phyloP scores from a whole-genome alignment of 2,329 filamentous ascomycete species.

The Cadophora sp. region DNA sequence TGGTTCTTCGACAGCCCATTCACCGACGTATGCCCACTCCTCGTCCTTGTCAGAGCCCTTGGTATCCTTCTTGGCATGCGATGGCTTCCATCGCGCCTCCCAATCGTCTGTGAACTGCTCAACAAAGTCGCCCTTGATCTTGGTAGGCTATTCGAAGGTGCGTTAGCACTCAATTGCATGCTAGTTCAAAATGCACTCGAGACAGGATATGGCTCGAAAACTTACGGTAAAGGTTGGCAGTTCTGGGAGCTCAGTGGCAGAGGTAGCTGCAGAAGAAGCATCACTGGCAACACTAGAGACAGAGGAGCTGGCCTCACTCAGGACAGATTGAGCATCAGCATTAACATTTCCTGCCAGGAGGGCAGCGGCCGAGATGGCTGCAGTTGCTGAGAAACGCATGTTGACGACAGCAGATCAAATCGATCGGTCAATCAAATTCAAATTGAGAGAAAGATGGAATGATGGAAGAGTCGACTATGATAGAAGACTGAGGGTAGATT shows the following conservation, averaged over 20 bases:
- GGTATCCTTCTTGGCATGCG: conserved; percentile 92
- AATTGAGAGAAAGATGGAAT: conserved; percentile 12
- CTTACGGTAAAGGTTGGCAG: conserved; percentile 89
- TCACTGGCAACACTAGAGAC: conserved; percentile 44
- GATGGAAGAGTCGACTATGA: conserved; percentile 33
- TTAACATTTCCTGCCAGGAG: conserved; percentile 73
- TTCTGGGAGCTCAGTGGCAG: conserved; percentile 55
- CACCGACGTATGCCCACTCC: conserved; percentile 97
- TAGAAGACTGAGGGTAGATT: conserved; percentile 31
- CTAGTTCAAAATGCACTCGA: conserved; percentile 7
- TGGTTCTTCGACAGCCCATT: conserved; percentile 97
- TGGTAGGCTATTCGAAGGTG: conserved; percentile 70
- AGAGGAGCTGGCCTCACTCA: conserved; percentile 54
- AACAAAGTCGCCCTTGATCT: conserved; percentile 89
- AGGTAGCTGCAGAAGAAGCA: conserved; percentile 59
- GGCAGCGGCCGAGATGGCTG: conserved; percentile 78
- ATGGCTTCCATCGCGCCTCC: conserved; percentile 92
- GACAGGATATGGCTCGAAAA: conserved; percentile 36
- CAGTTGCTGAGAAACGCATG: conserved; percentile 86
- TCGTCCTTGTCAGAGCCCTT: conserved; percentile 75
- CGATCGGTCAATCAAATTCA: conserved; percentile 32
- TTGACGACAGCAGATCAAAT: conserved; percentile 47
- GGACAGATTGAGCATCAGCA: conserved; percentile 66
- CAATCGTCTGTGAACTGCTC: conserved; percentile 99
- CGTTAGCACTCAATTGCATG: conserved; percentile 40